These are phyloP conservation scores for Agroathelia rolfsii DNA, from an alignment of 1,284 basidiomycete genomes.

Conservation along the genomic window DNA sequence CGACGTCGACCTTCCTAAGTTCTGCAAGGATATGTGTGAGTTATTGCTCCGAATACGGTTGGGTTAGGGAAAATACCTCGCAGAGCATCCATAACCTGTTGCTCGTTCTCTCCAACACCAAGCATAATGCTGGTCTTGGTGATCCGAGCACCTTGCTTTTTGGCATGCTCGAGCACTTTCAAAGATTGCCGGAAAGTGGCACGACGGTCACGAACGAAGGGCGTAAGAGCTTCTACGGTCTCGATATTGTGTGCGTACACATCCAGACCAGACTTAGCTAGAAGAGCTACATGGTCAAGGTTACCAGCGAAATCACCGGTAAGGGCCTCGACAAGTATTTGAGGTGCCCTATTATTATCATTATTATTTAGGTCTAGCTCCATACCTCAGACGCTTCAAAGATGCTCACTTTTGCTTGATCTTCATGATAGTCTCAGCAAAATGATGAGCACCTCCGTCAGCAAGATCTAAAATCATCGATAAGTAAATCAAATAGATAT, in stretches of 20 bases:
- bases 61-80: conserved; percentile 43
- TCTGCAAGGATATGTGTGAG: conserved; percentile 36
- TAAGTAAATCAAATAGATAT: conserved; percentile 5
- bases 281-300: conserved; percentile 64
- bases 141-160: conserved; percentile 74
- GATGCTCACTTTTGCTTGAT: conserved; percentile 83
- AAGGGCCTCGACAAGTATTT: conserved; percentile 93
- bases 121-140: conserved; percentile 99
- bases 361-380: too few species aligned
- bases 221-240: conserved; percentile 89
- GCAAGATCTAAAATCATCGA: conserved; percentile 54
- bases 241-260: conserved; percentile 99
- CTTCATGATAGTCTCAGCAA: conserved; percentile 89
- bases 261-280: conserved; percentile 89
- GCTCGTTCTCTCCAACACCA: conserved; percentile 86
- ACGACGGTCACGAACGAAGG: conserved; percentile 89
- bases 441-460: conserved; percentile 90
- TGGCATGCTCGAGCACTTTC: conserved; percentile 74
- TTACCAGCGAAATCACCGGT: conserved; percentile 91
- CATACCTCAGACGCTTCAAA: too few species aligned
- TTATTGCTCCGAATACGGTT: not conserved
- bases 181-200: conserved; percentile 90
- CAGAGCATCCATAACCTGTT: conserved; percentile 79
- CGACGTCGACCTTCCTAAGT: conserved; percentile 80
- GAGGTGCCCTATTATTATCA: conserved; percentile 71